Evolutionary conservation across 805 yeast genomes (phyloP).

Genomic region (Kurtzmaniella fragi): DNA sequence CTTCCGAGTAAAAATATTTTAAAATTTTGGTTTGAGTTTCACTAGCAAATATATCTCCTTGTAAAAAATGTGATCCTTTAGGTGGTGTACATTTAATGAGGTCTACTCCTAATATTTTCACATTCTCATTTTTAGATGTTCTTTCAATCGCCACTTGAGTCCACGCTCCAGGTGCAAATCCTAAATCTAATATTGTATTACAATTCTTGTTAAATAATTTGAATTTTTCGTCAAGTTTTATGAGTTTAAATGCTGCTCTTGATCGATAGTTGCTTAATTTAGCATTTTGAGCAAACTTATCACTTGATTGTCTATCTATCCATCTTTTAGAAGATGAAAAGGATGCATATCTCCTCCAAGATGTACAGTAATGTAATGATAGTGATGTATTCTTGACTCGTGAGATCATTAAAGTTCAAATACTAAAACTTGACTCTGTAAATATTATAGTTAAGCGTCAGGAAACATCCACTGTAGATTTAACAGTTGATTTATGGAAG

Average conservation of each 20-base stretch:
- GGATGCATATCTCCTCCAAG: slow-evolving; percentile 1
- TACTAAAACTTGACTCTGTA: too few relatives aligned
- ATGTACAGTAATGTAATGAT: neutral
- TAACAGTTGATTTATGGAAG: too few relatives aligned
- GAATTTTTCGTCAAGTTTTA: slow-evolving; percentile 67
- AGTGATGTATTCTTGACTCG: too few relatives aligned
- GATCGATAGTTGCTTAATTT: slow-evolving; percentile 60
- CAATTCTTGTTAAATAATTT: slow-evolving; percentile 48
- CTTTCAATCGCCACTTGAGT: slow-evolving; percentile 70
- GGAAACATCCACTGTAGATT: too few relatives aligned
- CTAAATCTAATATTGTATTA: slow-evolving; percentile 73
- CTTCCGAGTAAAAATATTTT: slow-evolving; percentile 39
- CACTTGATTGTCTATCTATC: slow-evolving; percentile 67
- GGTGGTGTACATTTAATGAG: slow-evolving; percentile 33
- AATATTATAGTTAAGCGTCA: too few relatives aligned
- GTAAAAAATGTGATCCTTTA: slow-evolving; percentile 30
- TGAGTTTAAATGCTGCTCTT: slow-evolving; percentile 85
- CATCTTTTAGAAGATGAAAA: slow-evolving; percentile 62
- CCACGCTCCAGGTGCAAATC: slow-evolving; percentile 96
- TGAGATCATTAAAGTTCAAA: too few relatives aligned
- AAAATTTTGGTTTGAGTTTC: slow-evolving; percentile 54
- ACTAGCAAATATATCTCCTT: slow-evolving; percentile 35
- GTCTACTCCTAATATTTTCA: slow-evolving; percentile 71
- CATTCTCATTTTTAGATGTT: slow-evolving; percentile 17
- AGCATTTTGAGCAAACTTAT: slow-evolving; percentile 64